A percentile compares a stretch with the other conserved stretches of the same genome.
Conservation (phyloP, 2,329 filamentous ascomycete species). For the Talaromyces albobiverticillius region DNA sequence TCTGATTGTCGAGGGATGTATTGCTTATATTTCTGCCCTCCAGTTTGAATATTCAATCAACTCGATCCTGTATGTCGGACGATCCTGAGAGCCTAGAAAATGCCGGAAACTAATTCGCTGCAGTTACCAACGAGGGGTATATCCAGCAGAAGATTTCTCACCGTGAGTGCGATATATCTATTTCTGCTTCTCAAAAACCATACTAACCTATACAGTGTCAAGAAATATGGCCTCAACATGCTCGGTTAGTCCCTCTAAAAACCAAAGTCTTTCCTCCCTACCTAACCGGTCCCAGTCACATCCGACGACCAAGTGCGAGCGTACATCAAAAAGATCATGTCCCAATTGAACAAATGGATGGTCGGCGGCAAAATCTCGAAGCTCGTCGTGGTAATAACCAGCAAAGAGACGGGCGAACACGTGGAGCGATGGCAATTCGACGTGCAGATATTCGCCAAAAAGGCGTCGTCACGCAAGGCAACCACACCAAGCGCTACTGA, state of each 20-base stretch:
- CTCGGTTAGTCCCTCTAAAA: conserved; percentile 64
- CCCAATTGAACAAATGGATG: conserved; percentile 97
- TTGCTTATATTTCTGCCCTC: neutral
- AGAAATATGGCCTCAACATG: conserved; percentile 99
- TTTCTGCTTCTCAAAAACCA: neutral
- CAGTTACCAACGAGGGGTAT: conserved; percentile 78
- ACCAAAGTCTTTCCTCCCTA: conserved; percentile 4
- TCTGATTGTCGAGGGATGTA: neutral
- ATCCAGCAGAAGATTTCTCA: conserved; percentile 95
- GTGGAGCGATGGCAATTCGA: conserved; percentile 98
- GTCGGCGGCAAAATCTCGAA: conserved; percentile 94
- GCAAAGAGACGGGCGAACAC: conserved; percentile 94
- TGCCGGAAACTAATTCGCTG: conserved; percentile 14
- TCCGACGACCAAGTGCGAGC: conserved; percentile 97
- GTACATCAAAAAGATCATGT: conserved; percentile 99
- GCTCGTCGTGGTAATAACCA: conserved; percentile 92
- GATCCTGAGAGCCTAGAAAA: neutral
- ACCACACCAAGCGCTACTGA: conserved; percentile 34
- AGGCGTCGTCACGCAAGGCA: conserved; percentile 50
- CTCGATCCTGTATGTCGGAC: conserved; percentile 72
- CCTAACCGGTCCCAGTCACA: conserved; percentile 60
- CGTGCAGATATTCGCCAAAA: conserved; percentile 55
- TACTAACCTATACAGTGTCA: conserved; percentile 56
- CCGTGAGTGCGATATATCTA: conserved; percentile 56
- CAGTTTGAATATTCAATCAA: conserved; percentile 96